A percentile compares a stretch with the other conserved stretches of the same genome.
These are phyloP conservation scores for Ceriops tagal DNA, from an alignment of 345 rosid genomes.

Conservation along the genomic window DNA sequence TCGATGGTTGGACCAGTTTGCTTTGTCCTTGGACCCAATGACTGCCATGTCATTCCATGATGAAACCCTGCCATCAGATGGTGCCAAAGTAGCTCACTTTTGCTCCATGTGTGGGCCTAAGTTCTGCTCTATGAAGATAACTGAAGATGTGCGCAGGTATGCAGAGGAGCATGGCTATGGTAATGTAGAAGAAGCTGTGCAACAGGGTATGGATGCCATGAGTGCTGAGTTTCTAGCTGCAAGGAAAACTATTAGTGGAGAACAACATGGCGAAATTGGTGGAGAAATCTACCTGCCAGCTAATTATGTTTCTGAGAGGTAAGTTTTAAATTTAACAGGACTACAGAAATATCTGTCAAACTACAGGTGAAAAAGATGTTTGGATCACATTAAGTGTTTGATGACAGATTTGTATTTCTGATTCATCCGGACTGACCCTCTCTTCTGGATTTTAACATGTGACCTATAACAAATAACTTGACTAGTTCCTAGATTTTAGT, in stretches of 20 bases:
- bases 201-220: constrained; percentile 91
- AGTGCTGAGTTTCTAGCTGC: constrained; percentile 87
- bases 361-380: background rate
- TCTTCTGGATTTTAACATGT: background rate
- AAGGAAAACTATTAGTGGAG: constrained; percentile 87
- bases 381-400: background rate
- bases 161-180: constrained; percentile 98
- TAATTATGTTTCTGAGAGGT: constrained; percentile 48
- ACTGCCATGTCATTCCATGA: constrained; percentile 98
- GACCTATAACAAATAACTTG: background rate
- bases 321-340: constrained; percentile 19
- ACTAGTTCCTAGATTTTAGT: background rate
- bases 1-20: constrained; percentile 99
- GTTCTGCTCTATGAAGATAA: constrained; percentile 99
- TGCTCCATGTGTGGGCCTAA: constrained; percentile 99
- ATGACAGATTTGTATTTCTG: background rate
- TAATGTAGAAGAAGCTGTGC: constrained; percentile 81
- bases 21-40: constrained; percentile 93
- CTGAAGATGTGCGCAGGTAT: constrained; percentile 93
- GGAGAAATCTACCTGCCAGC: constrained; percentile 93
- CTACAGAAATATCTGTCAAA: background rate
- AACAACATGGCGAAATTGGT: constrained; percentile 94
- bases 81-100: constrained; percentile 97
- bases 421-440: background rate
- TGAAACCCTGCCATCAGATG: constrained; percentile 94